phyloP scores from a whole-genome alignment of 1,139 yeast species.

The Zygosaccharomyces pseudobailii region DNA sequence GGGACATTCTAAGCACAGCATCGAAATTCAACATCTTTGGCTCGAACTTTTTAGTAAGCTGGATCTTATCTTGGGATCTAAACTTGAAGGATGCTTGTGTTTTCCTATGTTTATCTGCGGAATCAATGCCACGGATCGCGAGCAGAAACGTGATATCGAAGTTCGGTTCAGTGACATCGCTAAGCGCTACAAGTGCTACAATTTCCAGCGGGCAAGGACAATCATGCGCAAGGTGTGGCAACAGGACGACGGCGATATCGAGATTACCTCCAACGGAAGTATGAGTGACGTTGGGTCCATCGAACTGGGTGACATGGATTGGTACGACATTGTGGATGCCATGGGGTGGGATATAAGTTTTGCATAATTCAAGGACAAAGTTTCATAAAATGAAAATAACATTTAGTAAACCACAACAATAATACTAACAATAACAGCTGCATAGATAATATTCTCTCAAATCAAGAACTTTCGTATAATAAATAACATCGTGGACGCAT shows the following conservation, averaged over 20 bases:
- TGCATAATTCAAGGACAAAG: slow-evolving; percentile 37
- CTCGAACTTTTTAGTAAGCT: slow-evolving; percentile 53
- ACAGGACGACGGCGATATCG: slow-evolving; percentile 31
- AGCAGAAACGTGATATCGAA: slow-evolving; percentile 49
- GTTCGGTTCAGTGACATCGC: slow-evolving; percentile 52
- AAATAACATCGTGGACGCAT: slow-evolving; percentile 1
- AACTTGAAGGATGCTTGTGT: slow-evolving; percentile 66
- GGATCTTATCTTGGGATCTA: slow-evolving; percentile 59
- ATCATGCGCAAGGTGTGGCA: slow-evolving; percentile 59
- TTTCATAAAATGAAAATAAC: not conserved
- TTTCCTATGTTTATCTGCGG: slow-evolving; percentile 79
- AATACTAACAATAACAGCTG: not conserved
- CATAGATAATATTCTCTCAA: not conserved
- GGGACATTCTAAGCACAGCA: slow-evolving; percentile 36
- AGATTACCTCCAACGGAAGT: slow-evolving; percentile 35
- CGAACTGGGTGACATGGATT: slow-evolving; percentile 41
- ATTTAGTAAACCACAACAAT: not conserved
- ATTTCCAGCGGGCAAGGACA: slow-evolving; percentile 54
- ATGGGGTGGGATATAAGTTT: slow-evolving; percentile 78
- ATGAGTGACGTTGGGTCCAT: slow-evolving; percentile 2
- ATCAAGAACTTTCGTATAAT: not conserved
- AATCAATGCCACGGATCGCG: slow-evolving; percentile 50
- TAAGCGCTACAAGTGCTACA: slow-evolving; percentile 61
- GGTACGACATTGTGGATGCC: slow-evolving; percentile 62
- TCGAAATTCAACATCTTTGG: slow-evolving; percentile 59